Evolutionary conservation across 2,329 filamentous ascomycete species (phyloP).

Genomic region (Aspergillus ochraceoroseus): DNA sequence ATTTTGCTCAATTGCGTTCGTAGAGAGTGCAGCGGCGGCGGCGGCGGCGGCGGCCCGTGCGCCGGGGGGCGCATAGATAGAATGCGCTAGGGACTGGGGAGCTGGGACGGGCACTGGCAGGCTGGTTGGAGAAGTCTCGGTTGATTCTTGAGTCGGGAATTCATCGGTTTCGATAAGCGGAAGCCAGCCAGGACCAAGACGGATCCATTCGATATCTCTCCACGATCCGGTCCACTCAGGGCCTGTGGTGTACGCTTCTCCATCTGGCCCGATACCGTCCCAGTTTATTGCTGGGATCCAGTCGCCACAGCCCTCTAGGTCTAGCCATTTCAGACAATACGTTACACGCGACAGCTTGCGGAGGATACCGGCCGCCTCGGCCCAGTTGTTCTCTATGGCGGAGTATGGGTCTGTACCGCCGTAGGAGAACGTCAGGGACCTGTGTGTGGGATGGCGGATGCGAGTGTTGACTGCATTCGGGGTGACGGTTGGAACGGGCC

Average conservation of each 20-base stretch:
- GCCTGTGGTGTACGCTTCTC: constrained; percentile 27
- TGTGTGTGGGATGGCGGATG: constrained; percentile 38
- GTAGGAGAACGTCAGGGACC: constrained; percentile 44
- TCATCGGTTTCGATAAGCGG: constrained; percentile 24
- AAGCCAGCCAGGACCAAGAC: constrained; percentile 42
- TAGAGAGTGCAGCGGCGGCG: background rate
- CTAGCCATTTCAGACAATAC: constrained; percentile 58
- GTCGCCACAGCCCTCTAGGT: constrained; percentile 55
- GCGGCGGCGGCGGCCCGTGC: background rate
- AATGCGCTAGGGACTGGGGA: constrained; percentile 19
- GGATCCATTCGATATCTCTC: constrained; percentile 43
- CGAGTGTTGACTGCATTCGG: constrained; percentile 49
- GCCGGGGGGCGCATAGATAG: constrained; percentile 23
- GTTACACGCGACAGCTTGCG: constrained; percentile 53
- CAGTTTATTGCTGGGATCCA: constrained; percentile 54
- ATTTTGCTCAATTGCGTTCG: constrained; percentile 13
- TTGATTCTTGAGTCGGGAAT: background rate
- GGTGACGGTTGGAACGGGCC: constrained; percentile 56
- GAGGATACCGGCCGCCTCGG: constrained; percentile 54
- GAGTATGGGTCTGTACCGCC: constrained; percentile 53
- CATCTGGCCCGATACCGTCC: constrained; percentile 31
- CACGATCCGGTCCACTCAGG: constrained; percentile 47
- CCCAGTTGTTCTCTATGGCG: constrained; percentile 51
- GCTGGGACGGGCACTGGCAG: constrained; percentile 4
- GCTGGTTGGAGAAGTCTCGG: background rate